A percentile compares a stretch with the other conserved stretches of the same genome.
These are phyloP conservation scores for Collybia mongolica DNA, from an alignment of 768 basidiomycete genomes.

Conservation along the genomic window DNA sequence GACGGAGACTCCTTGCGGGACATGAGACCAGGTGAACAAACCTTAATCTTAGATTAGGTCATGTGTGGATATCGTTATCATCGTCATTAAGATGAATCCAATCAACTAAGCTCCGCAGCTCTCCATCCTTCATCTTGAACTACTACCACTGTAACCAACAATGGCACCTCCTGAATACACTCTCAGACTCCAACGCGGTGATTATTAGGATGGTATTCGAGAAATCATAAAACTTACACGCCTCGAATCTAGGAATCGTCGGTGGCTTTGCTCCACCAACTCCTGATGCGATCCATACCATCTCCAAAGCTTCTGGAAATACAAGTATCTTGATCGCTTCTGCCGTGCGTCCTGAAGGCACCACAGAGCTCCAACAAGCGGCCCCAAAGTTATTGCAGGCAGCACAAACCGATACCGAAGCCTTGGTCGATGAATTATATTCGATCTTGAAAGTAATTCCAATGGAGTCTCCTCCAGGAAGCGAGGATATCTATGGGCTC, in stretches of 20 bases:
- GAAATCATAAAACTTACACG: background rate
- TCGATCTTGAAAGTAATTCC: slow-evolving; percentile 59
- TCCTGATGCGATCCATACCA: slow-evolving; percentile 50
- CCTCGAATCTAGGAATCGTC: slow-evolving; percentile 52
- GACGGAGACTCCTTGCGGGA: too few relatives aligned
- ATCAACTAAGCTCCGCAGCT: background rate
- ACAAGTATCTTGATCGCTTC: slow-evolving; percentile 42
- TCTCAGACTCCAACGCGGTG: slow-evolving; percentile 62
- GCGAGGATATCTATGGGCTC: slow-evolving; percentile 71
- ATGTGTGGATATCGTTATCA: slow-evolving; percentile 6
- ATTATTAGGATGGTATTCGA: slow-evolving; percentile 4
- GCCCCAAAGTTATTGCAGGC: slow-evolving; percentile 39
- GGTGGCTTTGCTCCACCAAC: slow-evolving; percentile 77
- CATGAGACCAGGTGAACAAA: background rate
- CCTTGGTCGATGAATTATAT: slow-evolving; percentile 58
- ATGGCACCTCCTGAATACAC: slow-evolving; percentile 54
- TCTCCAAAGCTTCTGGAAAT: slow-evolving; percentile 40
- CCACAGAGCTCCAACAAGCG: slow-evolving; percentile 36
- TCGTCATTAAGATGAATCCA: slow-evolving; percentile 8
- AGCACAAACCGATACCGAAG: slow-evolving; percentile 27
- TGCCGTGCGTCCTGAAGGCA: slow-evolving; percentile 48
- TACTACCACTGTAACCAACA: slow-evolving; percentile 2
- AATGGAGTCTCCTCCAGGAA: slow-evolving; percentile 52
- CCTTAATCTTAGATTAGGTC: slow-evolving; percentile 5
- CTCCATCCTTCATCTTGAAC: background rate